Evolutionary conservation across 257 asterid genomes (phyloP).

Genomic region (Paulownia fortunei): DNA sequence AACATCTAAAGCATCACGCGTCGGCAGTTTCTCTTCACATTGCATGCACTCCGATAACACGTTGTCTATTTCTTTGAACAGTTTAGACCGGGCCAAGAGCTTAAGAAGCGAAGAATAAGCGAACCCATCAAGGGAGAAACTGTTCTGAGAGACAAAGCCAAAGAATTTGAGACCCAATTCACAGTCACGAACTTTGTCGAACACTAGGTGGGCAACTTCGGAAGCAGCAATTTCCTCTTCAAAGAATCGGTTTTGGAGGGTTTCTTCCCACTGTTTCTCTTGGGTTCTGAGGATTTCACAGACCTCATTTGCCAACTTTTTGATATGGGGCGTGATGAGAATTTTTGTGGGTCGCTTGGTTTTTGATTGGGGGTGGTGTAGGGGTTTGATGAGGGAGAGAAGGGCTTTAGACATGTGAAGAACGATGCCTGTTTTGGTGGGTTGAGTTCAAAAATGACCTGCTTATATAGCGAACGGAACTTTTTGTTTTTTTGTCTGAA

Average conservation of each 20-base stretch:
- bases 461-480: neutral
- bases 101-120: constrained; percentile 88
- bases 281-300: constrained; percentile 67
- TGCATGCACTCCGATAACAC: constrained; percentile 58
- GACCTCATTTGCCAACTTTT: constrained; percentile 54
- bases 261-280: constrained; percentile 58
- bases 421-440: neutral
- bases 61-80: constrained; percentile 56
- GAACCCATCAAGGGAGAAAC: constrained; percentile 60
- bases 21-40: constrained; percentile 72
- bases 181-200: constrained; percentile 81
- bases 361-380: constrained; percentile 49
- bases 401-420: constrained; percentile 74
- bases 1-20: constrained; percentile 62
- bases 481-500: no score
- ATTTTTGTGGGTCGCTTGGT: constrained; percentile 32
- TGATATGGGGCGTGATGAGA: constrained; percentile 48
- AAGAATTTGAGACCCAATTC: constrained; percentile 78
- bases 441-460: constrained; percentile 10
- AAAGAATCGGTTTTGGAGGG: constrained; percentile 58
- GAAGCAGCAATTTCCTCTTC: constrained; percentile 71
- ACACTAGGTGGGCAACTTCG: constrained; percentile 82
- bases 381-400: constrained; percentile 70
- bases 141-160: constrained; percentile 54
- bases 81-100: constrained; percentile 72